These are phyloP conservation scores for Chrysanthemum seticuspe DNA, from an alignment of 129 eudicot genomes.

Conservation along the genomic window DNA sequence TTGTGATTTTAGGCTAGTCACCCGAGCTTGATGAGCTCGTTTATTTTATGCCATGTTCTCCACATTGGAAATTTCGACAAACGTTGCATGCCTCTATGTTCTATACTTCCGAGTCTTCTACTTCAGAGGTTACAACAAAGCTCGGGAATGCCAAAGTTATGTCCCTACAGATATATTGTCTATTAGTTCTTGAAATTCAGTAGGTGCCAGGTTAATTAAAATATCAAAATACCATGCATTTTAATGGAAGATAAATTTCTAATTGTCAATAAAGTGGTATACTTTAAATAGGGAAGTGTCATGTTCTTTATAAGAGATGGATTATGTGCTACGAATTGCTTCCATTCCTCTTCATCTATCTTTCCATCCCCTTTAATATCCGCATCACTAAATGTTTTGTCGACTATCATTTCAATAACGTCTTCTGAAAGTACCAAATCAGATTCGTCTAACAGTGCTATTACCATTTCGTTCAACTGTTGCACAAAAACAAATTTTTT, in stretches of 20 bases:
- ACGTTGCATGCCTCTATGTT: not conserved
- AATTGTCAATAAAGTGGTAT: not conserved
- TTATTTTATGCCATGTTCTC: not conserved
- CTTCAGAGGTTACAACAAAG: conserved; percentile 68
- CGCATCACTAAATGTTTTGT: conserved; percentile 78
- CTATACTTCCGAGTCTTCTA: conserved; percentile 60
- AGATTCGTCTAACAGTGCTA: conserved; percentile 87
- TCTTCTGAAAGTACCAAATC: conserved; percentile 81
- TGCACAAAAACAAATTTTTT: not conserved
- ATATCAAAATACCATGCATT: too few species aligned
- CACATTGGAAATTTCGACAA: not conserved
- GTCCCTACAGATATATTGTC: conserved; percentile 51
- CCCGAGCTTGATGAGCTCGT: conserved; percentile 1
- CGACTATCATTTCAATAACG: conserved; percentile 67
- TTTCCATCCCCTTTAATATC: conserved; percentile 82
- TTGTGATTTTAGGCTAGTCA: conserved; percentile 3
- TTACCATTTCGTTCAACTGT: conserved; percentile 90
- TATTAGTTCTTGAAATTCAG: not conserved
- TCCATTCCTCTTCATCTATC: conserved; percentile 92
- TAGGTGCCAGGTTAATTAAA: too few species aligned
- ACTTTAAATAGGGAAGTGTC: conserved; percentile 97
- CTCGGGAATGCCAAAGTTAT: conserved; percentile 90
- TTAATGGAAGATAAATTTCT: too few species aligned
- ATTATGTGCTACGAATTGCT: conserved; percentile 64
- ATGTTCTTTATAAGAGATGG: conserved; percentile 91